Percentiles rank a stretch among this genome's conserved stretches.
phyloP scores from a whole-genome alignment of 352 stramenopile species.

The Thalassiosira livingstoniorum region DNA sequence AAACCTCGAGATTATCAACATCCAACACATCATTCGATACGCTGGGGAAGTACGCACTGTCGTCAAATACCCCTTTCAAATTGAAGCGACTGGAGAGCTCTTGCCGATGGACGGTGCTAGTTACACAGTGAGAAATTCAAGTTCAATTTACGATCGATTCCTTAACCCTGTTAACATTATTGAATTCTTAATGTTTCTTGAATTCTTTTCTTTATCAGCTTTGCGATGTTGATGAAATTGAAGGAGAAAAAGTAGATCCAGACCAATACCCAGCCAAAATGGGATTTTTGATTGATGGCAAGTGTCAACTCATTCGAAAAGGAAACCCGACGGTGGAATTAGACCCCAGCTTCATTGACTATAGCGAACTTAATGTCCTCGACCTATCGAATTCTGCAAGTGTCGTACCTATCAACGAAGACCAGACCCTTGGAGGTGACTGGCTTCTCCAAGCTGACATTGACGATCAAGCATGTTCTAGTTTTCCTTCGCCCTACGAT shows the following conservation, averaged over 20 bases:
- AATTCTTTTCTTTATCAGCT: no score
- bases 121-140: no score
- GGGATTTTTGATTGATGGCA: slow-evolving; percentile 20
- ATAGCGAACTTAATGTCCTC: slow-evolving; percentile 26
- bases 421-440: slow-evolving; percentile 36
- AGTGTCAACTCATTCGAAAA: slow-evolving; percentile 16
- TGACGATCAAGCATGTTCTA: slow-evolving; percentile 7
- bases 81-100: slow-evolving; percentile 28
- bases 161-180: no score
- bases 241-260: slow-evolving; percentile 24
- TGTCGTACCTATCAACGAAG: slow-evolving; percentile 34
- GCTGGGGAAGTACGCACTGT: slow-evolving; percentile 36
- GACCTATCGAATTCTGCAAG: slow-evolving; percentile 11
- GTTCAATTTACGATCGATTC: no score
- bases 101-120: slow-evolving; percentile 36
- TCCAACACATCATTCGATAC: slow-evolving; percentile 28
- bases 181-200: no score
- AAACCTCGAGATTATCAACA: slow-evolving; percentile 3
- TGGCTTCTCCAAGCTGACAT: slow-evolving; percentile 22
- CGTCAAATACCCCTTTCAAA: slow-evolving; percentile 26
- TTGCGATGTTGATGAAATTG: slow-evolving; percentile 34
- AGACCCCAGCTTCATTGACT: slow-evolving; percentile 24
- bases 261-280: slow-evolving; percentile 2
- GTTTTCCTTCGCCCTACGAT: slow-evolving; percentile 40
- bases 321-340: slow-evolving; percentile 44